Evolutionary conservation across 2,329 filamentous ascomycete species (phyloP).

Genomic region (Emergomyces africanus): DNA sequence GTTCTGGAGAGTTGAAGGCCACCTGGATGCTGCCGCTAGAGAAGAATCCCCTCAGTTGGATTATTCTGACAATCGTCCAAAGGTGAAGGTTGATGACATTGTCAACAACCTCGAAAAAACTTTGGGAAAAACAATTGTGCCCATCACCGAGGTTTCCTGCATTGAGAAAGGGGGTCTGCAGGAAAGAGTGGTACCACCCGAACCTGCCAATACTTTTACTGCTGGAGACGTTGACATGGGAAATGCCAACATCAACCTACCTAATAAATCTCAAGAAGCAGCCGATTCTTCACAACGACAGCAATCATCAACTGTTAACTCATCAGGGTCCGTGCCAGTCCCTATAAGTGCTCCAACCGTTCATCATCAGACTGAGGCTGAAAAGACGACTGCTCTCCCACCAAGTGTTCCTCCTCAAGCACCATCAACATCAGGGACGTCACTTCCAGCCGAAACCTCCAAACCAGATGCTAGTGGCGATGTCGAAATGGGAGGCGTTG

Average conservation of each 20-base stretch:
- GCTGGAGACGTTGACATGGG: slow-evolving; percentile 17
- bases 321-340: not conserved
- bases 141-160: slow-evolving; percentile 53
- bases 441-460: slow-evolving; percentile 6
- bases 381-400: not conserved
- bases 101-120: slow-evolving; percentile 59
- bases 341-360: not conserved
- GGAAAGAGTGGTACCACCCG: slow-evolving; percentile 34
- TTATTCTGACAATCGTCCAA: slow-evolving; percentile 27
- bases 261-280: not conserved
- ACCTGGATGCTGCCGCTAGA: slow-evolving; percentile 18
- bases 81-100: slow-evolving; percentile 52
- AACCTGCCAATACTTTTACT: not conserved
- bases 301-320: not conserved
- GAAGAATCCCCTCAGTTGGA: slow-evolving; percentile 25
- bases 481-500: slow-evolving; percentile 47
- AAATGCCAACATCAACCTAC: slow-evolving; percentile 8
- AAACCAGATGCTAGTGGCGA: slow-evolving; percentile 15
- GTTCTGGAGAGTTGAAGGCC: slow-evolving; percentile 51
- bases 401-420: not conserved
- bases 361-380: not conserved
- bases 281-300: not conserved
- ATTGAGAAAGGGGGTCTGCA: slow-evolving; percentile 67
- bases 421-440: slow-evolving; percentile 26
- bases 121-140: slow-evolving; percentile 53